Conservation (phyloP, 2,329 filamentous ascomycete species). For the Pseudopithomyces maydicus region DNA sequence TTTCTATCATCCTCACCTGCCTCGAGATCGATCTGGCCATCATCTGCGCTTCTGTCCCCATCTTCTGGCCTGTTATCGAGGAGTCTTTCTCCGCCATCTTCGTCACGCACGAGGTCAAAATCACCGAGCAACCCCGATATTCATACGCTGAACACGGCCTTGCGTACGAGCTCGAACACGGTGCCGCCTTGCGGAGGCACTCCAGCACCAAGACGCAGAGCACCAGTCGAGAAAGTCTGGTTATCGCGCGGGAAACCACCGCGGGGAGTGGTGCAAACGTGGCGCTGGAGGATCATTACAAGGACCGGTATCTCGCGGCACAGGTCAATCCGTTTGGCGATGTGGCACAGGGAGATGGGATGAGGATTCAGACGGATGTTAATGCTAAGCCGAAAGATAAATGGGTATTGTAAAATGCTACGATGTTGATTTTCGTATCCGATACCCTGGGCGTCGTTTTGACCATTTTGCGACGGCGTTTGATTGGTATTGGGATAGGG, state of each 20-base stretch:
- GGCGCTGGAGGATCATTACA: constrained; percentile 18
- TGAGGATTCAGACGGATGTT: constrained; percentile 27
- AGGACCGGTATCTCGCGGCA: constrained; percentile 28
- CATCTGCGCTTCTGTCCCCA: constrained; percentile 41
- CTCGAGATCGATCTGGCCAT: constrained; percentile 42
- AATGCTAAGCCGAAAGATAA: constrained; percentile 23
- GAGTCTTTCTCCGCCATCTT: constrained; percentile 34
- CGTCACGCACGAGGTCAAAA: constrained; percentile 39
- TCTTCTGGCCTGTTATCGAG: constrained; percentile 43
- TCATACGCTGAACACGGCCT: constrained; percentile 25
- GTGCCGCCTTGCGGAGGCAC: constrained; percentile 10
- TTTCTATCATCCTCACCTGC: constrained; percentile 33
- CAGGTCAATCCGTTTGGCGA: constrained; percentile 28
- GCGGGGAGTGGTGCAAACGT: constrained; percentile 8
- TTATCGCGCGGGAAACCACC: constrained; percentile 17
- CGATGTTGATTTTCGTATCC: background rate
- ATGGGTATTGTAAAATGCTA: background rate
- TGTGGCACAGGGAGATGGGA: constrained; percentile 9
- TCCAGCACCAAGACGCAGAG: constrained; percentile 31
- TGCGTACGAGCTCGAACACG: constrained; percentile 34
- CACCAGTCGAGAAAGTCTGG: constrained; percentile 25
- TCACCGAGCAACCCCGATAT: constrained; percentile 32
- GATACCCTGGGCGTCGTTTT: background rate
- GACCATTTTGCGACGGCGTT: background rate
- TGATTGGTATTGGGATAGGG: background rate